phyloP scores from a whole-genome alignment of 208 protist species.

The Trypanosoma melophagium region DNA sequence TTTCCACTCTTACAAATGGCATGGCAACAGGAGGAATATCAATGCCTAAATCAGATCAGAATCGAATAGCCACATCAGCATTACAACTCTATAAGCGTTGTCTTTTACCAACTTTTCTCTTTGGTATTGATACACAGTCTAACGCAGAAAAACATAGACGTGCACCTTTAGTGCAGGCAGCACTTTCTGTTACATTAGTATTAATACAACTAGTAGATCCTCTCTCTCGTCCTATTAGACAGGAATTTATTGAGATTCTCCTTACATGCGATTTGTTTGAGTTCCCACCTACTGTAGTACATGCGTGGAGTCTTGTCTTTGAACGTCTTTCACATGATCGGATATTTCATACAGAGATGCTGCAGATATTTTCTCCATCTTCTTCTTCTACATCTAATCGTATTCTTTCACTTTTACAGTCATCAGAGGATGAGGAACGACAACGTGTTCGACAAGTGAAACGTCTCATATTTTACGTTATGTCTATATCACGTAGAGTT shows the following conservation, averaged over 20 bases:
- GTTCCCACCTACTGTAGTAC: slow-evolving; percentile 35
- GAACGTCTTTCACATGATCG: slow-evolving; percentile 28
- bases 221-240: slow-evolving; percentile 40
- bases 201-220: slow-evolving; percentile 20
- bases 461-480: slow-evolving; percentile 43
- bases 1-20: slow-evolving; percentile 15
- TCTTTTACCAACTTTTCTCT: slow-evolving; percentile 39
- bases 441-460: slow-evolving; percentile 35
- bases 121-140: slow-evolving; percentile 37
- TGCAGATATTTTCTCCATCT: slow-evolving; percentile 18
- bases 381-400: slow-evolving; percentile 24
- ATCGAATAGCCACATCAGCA: slow-evolving; percentile 36
- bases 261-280: slow-evolving; percentile 50
- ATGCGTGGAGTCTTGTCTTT: slow-evolving; percentile 44
- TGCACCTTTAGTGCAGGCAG: slow-evolving; percentile 34
- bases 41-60: slow-evolving; percentile 13
- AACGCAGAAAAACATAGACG: slow-evolving; percentile 41
- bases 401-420: slow-evolving; percentile 40
- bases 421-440: slow-evolving; percentile 39
- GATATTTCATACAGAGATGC: slow-evolving; percentile 21
- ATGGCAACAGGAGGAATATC: neutral
- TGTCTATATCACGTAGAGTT: slow-evolving; percentile 6
- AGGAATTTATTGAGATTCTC: slow-evolving; percentile 39
- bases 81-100: slow-evolving; percentile 33
- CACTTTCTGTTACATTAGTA: slow-evolving; percentile 33